Conservation (phyloP, 768 basidiomycete genomes). For the Tricholoma saponaceum region DNA sequence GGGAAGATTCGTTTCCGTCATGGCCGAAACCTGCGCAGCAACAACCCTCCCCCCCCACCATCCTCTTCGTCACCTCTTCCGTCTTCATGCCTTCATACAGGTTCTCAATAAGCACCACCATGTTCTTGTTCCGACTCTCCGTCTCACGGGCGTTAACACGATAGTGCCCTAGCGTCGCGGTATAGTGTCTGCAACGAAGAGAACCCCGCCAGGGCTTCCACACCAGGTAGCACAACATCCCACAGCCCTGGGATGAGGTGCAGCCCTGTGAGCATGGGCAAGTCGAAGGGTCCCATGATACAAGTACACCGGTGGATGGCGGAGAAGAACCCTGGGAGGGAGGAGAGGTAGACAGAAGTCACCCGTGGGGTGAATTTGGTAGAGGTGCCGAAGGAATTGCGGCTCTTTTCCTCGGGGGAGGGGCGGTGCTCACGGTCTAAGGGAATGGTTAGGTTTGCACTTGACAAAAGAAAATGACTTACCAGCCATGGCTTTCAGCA, state of each 20-base stretch:
- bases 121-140: too few species aligned
- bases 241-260: too few species aligned
- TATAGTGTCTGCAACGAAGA: constrained; percentile 91
- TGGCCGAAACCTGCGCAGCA: constrained; percentile 82
- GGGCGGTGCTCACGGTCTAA: constrained; percentile 76
- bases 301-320: too few species aligned
- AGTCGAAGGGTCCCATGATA: too few species aligned
- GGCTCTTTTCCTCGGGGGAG: constrained; percentile 64
- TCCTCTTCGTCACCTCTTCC: too few species aligned
- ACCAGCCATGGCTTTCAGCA: too few species aligned
- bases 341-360: constrained; percentile 81
- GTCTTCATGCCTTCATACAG: too few species aligned
- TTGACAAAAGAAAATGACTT: constrained; percentile 3
- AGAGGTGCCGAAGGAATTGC: too few species aligned
- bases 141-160: constrained; percentile 90
- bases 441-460: not conserved
- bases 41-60: too few species aligned
- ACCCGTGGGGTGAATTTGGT: constrained; percentile 63
- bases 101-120: too few species aligned
- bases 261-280: too few species aligned
- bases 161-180: constrained; percentile 73
- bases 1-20: constrained; percentile 65
- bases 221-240: constrained; percentile 77
- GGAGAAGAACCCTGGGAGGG: constrained; percentile 94
- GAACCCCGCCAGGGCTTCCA: constrained; percentile 89